phyloP scores from a whole-genome alignment of 208 protist species.

The Trypanosomatidae sp. region DNA sequence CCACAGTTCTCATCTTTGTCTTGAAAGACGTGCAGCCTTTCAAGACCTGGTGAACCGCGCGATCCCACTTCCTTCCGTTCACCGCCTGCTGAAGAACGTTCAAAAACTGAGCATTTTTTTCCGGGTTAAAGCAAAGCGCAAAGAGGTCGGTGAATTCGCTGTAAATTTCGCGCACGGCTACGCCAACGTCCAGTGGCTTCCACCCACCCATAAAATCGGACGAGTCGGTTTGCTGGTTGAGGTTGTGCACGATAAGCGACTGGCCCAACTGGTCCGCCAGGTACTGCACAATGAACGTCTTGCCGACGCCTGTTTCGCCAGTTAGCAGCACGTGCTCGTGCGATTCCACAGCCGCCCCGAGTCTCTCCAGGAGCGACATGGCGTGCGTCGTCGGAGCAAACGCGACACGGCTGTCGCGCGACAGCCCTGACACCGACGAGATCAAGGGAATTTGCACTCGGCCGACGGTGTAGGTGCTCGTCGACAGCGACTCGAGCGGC shows the following conservation, averaged over 20 bases:
- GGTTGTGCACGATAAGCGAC: constrained; percentile 97
- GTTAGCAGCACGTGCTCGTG: constrained; percentile 97
- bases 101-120: constrained; percentile 84
- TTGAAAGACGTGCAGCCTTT: constrained; percentile 76
- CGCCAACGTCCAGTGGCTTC: constrained; percentile 97
- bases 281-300: constrained; percentile 94
- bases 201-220: constrained; percentile 99
- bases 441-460: constrained; percentile 55
- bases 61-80: constrained; percentile 64
- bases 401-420: constrained; percentile 61
- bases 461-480: constrained; percentile 56
- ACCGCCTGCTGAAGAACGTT: constrained; percentile 61
- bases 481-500: constrained; percentile 45
- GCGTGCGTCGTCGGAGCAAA: constrained; percentile 96
- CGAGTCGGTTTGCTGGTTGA: constrained; percentile 99
- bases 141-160: constrained; percentile 94
- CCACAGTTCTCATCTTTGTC: constrained; percentile 42
- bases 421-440: constrained; percentile 23
- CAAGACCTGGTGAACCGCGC: constrained; percentile 64
- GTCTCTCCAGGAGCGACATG: constrained; percentile 94
- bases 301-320: constrained; percentile 98
- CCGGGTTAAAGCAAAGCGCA: constrained; percentile 88
- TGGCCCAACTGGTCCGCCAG: constrained; percentile 89
- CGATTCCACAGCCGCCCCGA: constrained; percentile 90
- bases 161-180: constrained; percentile 67